These are phyloP conservation scores for Dactylis glomerata DNA, from an alignment of 176 grass and related monocot genomes.

Conservation along the genomic window DNA sequence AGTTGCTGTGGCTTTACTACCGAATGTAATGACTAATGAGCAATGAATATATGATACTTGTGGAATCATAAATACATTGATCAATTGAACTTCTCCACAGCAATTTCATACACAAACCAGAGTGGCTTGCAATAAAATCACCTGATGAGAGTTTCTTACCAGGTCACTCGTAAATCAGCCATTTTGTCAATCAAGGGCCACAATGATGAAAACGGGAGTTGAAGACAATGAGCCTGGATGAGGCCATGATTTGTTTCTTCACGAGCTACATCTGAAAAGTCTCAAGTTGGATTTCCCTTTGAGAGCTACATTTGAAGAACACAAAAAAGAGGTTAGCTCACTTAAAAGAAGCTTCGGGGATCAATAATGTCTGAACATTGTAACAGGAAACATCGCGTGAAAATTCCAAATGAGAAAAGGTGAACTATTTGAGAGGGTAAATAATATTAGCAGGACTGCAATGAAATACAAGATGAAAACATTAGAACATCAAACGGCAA, in stretches of 20 bases:
- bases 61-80: too few relatives aligned
- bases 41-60: too few relatives aligned
- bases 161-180: not conserved
- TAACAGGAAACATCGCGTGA: not conserved
- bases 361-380: not conserved
- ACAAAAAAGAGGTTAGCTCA: not conserved
- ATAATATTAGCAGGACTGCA: not conserved
- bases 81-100: too few relatives aligned
- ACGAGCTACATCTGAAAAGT: not conserved
- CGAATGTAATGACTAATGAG: too few relatives aligned
- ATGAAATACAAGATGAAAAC: not conserved
- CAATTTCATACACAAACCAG: not conserved
- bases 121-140: not conserved
- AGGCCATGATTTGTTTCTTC: not conserved
- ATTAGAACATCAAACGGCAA: not conserved
- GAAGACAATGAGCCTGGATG: not conserved
- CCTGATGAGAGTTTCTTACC: not conserved
- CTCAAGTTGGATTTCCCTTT: not conserved
- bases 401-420: not conserved
- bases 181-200: not conserved
- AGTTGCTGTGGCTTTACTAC: too few relatives aligned
- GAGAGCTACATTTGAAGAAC: slow-evolving; percentile 9
- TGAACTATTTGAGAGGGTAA: not conserved
- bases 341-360: not conserved
- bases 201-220: not conserved